phyloP scores from a whole-genome alignment of 495 filamentous ascomycete genomes.

The Aspergillus wentii region DNA sequence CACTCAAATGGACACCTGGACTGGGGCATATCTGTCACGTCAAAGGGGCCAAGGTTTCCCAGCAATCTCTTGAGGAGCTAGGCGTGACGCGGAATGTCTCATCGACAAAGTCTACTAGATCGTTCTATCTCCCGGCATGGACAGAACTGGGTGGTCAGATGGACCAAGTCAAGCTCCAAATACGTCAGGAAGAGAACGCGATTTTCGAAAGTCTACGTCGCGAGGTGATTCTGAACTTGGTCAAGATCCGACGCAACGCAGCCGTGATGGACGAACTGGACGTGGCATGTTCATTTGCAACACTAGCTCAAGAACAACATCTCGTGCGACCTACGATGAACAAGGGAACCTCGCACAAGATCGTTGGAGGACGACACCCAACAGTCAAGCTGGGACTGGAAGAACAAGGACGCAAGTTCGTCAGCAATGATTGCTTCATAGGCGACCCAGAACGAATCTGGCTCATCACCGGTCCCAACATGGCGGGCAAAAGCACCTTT shows the following conservation, averaged over 20 bases:
- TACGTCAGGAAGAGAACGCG: constrained; percentile 73
- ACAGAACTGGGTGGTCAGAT: constrained; percentile 68
- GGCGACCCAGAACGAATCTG: constrained; percentile 65
- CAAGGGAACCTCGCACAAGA: constrained; percentile 49
- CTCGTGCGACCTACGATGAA: constrained; percentile 72
- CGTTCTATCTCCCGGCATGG: constrained; percentile 83
- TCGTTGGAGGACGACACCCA: constrained; percentile 81
- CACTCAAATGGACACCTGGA: constrained; percentile 76
- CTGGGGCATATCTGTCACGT: constrained; percentile 88
- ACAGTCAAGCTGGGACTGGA: constrained; percentile 80
- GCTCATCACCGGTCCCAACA: constrained; percentile 97
- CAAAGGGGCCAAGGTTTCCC: constrained; percentile 68
- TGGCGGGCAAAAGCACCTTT: constrained; percentile 96
- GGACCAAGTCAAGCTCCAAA: constrained; percentile 66
- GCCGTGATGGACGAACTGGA: constrained; percentile 88
- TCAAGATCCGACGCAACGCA: constrained; percentile 82
- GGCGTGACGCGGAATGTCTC: constrained; percentile 57
- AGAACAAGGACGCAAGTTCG: constrained; percentile 77
- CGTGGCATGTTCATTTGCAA: constrained; percentile 77
- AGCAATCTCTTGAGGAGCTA: constrained; percentile 34
- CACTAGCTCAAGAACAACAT: constrained; percentile 65
- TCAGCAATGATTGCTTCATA: constrained; percentile 81
- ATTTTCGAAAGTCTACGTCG: constrained; percentile 67
- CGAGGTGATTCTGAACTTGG: constrained; percentile 70
- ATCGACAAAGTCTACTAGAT: constrained; percentile 76